These are phyloP conservation scores for Xylaria intraflava DNA, from an alignment of 495 filamentous ascomycete genomes.

Conservation along the genomic window DNA sequence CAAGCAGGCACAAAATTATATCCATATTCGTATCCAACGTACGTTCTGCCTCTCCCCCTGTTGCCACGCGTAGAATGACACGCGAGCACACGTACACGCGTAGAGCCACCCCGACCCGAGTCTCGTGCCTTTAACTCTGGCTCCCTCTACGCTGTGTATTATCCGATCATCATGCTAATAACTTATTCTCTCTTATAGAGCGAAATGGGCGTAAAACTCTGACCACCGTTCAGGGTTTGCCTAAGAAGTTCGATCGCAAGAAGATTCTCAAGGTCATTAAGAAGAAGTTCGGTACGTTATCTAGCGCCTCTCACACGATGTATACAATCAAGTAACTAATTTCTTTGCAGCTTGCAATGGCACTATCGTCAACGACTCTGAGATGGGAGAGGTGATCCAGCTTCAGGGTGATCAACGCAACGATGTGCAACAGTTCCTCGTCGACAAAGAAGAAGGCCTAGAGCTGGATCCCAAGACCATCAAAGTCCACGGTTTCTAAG, in stretches of 20 bases:
- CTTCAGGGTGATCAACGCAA: constrained; percentile 98
- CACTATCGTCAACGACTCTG: constrained; percentile 92
- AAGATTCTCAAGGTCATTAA: constrained; percentile 99
- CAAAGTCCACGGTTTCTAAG: constrained; percentile 86
- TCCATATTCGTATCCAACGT: constrained; percentile 99
- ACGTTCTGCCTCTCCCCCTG: constrained; percentile 37
- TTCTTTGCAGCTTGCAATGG: constrained; percentile 86
- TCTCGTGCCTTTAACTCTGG: neutral
- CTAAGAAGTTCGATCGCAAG: constrained; percentile 97
- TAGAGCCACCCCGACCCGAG: neutral
- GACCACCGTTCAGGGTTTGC: constrained; percentile 97
- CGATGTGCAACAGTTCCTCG: constrained; percentile 95
- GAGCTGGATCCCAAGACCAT: constrained; percentile 93
- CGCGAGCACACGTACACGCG: constrained; percentile 4
- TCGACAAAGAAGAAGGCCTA: constrained; percentile 87
- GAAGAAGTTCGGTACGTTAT: constrained; percentile 88
- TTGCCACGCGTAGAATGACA: neutral
- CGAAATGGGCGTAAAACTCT: constrained; percentile 99
- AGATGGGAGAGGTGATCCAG: constrained; percentile 99
- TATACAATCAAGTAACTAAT: constrained; percentile 6
- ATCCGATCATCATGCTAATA: constrained; percentile 9
- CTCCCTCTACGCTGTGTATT: neutral
- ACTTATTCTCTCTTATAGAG: constrained; percentile 51
- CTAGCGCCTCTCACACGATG: neutral
- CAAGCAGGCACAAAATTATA: constrained; percentile 89